Evolutionary conservation across 208 protist species (phyloP), one percentile per base, ranked within the genome.

Genomic region (Leishmania guyanensis): DNA sequence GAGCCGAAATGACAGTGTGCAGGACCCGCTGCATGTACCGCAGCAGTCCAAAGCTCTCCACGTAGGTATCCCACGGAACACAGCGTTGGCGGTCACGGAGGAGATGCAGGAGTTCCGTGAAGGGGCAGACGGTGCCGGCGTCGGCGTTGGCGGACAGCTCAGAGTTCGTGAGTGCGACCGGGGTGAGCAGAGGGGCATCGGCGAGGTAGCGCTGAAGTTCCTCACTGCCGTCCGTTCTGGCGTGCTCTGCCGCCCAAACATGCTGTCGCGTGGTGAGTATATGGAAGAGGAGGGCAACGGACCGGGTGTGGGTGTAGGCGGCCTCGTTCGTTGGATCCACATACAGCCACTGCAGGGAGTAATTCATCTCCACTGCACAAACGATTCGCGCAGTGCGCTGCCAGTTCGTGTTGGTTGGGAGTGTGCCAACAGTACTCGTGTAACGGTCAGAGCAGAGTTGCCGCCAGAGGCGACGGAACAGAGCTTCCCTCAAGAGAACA

Each of bases 281-380:
- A 73, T 95, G 93, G 58, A 88, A 89, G 3, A 95, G 70, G 8
- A 75, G 71, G 1, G 89, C 86, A 36, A 95, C 66, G 54, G 78
- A 83, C 50, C 90, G 88, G 2, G 91, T 84, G 84, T 97, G 91
- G 17, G 90, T 84, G 80, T 88, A 90, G 39, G 92, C 83, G 46
- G 86, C 90, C 83, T 97, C 93, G 84, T 97, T 97, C 36, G 85
- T 89, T n/a, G 91, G 90, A 53, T 94, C 84, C 54, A 86, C 84
- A 51, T 78, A 62, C 78, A 88, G 85, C 90, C 91, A 95, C 75
- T 94, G 89, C 54, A 97, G 65, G 0, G 88, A 84, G 76, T 88
- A 94, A 75, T 91, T 53, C 10, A 94, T 76, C 82, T 97, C 91
- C 36, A 85, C 80, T 46, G 66, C n/a, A 66, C 90, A 97, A 36